phyloP scores from a whole-genome alignment of 495 filamentous ascomycete genomes.

The Aspergillus haitiensis region DNA sequence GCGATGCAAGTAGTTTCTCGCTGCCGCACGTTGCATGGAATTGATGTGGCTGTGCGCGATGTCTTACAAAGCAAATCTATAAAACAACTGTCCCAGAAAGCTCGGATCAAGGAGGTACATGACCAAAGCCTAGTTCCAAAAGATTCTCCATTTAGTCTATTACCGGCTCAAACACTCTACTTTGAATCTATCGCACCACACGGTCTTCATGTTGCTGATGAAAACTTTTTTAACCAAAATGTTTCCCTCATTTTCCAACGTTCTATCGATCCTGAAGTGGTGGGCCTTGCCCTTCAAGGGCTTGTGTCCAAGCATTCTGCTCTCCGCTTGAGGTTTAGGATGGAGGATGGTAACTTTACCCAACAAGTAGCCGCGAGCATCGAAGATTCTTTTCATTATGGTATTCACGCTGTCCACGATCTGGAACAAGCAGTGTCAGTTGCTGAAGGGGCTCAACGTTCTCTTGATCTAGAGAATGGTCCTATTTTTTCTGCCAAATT shows the following conservation, averaged over 20 bases:
- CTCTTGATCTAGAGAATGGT: slow-evolving; percentile 4
- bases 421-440: neutral
- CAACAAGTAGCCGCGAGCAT: neutral
- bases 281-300: neutral
- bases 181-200: slow-evolving; percentile 1
- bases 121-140: neutral
- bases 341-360: neutral
- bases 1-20: slow-evolving; percentile 56
- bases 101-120: neutral
- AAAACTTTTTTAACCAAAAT: neutral
- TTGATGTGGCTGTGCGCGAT: slow-evolving; percentile 26
- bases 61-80: slow-evolving; percentile 30
- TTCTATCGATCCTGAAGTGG: neutral
- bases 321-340: neutral
- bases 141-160: slow-evolving; percentile 3
- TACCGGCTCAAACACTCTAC: slow-evolving; percentile 2
- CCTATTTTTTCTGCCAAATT: slow-evolving; percentile 8
- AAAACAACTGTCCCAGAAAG: slow-evolving; percentile 9
- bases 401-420: neutral
- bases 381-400: neutral
- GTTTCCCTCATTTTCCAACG: neutral
- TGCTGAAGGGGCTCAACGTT: neutral
- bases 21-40: slow-evolving; percentile 20
- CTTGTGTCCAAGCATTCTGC: neutral
- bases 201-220: neutral